Evolutionary conservation across 2,329 filamentous ascomycete genomes (phyloP), one percentile per base, ranked within the genome.

Genomic region (Ilyonectria robusta): DNA sequence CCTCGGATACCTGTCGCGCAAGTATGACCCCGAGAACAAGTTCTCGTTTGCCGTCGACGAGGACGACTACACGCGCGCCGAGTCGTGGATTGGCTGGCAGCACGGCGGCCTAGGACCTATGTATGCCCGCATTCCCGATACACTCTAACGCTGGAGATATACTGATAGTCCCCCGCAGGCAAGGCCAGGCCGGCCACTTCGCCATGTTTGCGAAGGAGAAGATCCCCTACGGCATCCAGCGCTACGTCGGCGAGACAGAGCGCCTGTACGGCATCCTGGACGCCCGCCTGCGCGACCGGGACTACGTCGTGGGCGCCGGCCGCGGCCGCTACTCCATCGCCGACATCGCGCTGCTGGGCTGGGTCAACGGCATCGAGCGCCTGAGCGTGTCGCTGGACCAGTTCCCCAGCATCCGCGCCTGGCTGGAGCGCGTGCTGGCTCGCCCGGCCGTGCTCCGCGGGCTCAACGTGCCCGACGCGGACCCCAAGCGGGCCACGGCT

Each of bases 121-220:
- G 84, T 77, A 62, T 66, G 75, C 69, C 35, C 5, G 29, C 3
- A 13, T 11, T 9, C 19, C 33, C 23, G 23, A 8, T 29, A 29
- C n/a, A 46, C 29, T 15, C 42, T 6, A 23, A 44, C 9, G 10
- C 9, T 62, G 8, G 48, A 11, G 9, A 13, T 11, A 47, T 33
- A 42, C 62, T 74, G 2, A 58, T 78, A 79, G 1, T 21, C 35
- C 1, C 17, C 15, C 21, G 11, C 59, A 91, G 90, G 88, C 92
- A 94, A 79, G 92, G 90, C 26, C 92, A 94, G 78, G 90, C 91
- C 65, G 91, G 92, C 79, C 92, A 95, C 81, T 95, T 95, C 83
- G 79, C 84, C 59, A 86, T 88, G 46, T 90, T 91, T 73, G 88
- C 91, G 4, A 88, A 90, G 47, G 91, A 93, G 75, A 87, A 86